Evolutionary conservation across 2,329 filamentous ascomycete species (phyloP).

Genomic region (Teratosphaeriaceae sp.): DNA sequence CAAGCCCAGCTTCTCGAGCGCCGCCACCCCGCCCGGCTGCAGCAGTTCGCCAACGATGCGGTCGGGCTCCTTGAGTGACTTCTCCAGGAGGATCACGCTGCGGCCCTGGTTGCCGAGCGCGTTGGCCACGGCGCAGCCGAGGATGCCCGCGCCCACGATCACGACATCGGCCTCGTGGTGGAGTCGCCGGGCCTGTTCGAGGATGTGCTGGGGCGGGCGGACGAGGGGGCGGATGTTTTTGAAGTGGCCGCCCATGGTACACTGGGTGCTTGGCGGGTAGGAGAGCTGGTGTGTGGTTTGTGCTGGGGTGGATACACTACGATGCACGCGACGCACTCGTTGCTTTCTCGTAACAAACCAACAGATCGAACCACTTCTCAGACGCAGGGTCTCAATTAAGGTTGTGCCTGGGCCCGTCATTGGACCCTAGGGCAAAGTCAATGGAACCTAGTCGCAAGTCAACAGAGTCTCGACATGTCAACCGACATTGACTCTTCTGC

Average conservation of each 20-base stretch:
- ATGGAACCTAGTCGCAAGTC: too few species aligned
- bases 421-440: too few species aligned
- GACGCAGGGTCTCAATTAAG: too few species aligned
- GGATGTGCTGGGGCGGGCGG: not conserved
- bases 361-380: too few species aligned
- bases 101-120: conserved; percentile 83
- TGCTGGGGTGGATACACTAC: too few species aligned
- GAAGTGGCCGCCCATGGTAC: conserved; percentile 1
- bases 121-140: conserved; percentile 80
- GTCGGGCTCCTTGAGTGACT: conserved; percentile 84
- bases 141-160: conserved; percentile 83
- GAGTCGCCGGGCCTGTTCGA: conserved; percentile 1
- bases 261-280: too few species aligned
- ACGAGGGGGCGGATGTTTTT: not conserved
- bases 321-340: too few species aligned
- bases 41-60: conserved; percentile 93
- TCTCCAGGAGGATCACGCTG: conserved; percentile 83
- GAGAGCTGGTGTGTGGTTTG: too few species aligned
- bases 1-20: conserved; percentile 74
- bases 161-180: conserved; percentile 73
- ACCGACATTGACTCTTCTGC: too few species aligned
- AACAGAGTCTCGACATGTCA: too few species aligned
- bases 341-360: too few species aligned
- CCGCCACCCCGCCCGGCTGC: conserved; percentile 82
- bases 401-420: too few species aligned